phyloP scores from a whole-genome alignment of 495 filamentous ascomycete species.

The Daldinia loculata region DNA sequence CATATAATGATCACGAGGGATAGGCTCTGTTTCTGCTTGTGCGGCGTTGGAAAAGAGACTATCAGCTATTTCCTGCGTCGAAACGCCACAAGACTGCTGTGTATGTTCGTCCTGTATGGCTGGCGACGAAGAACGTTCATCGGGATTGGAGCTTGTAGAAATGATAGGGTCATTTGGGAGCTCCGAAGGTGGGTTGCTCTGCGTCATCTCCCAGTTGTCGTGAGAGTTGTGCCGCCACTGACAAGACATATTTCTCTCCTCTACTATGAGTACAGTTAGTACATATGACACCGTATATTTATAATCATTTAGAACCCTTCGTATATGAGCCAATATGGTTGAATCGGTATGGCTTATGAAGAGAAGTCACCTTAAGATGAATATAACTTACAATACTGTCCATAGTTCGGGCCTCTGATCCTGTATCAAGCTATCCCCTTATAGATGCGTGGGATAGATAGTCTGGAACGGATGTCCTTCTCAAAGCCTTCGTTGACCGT shows the following conservation, averaged over 20 bases:
- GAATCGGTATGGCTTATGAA: not conserved
- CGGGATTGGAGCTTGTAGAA: constrained; percentile 29
- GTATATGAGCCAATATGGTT: not conserved
- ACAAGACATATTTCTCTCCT: constrained; percentile 28
- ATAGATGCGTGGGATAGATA: not conserved
- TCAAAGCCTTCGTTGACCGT: not conserved
- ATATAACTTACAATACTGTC: not conserved
- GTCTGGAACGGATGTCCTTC: not conserved
- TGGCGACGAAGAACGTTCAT: constrained; percentile 36
- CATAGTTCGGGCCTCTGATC: not conserved
- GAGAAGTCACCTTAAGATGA: not conserved
- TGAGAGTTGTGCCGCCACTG: constrained; percentile 30
- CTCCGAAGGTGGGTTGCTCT: constrained; percentile 39
- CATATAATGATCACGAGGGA: constrained; percentile 20
- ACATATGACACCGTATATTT: not conserved
- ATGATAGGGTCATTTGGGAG: constrained; percentile 30
- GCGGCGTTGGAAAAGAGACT: constrained; percentile 31
- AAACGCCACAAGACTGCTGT: not conserved
- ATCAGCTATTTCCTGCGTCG: not conserved
- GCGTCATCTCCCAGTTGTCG: constrained; percentile 29
- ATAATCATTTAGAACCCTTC: not conserved
- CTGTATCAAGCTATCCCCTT: not conserved
- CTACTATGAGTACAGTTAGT: constrained; percentile 17
- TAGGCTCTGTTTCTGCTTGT: constrained; percentile 33
- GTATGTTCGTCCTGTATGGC: constrained; percentile 1